These are phyloP conservation scores for Pelagophyceae sp. DNA, from an alignment of 352 stramenopile species.

Conservation along the genomic window DNA sequence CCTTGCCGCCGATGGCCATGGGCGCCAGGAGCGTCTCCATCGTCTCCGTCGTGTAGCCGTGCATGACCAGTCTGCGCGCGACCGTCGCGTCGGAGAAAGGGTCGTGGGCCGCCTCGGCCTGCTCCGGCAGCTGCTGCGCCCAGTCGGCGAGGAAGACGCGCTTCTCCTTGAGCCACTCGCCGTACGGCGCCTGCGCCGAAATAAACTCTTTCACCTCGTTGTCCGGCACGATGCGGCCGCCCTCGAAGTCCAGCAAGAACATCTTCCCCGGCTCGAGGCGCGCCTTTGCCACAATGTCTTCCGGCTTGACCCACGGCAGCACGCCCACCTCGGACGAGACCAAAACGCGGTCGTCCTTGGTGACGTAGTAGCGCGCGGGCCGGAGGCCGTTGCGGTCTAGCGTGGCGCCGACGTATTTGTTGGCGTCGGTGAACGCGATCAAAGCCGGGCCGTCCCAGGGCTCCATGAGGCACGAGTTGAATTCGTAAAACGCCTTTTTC, in stretches of 20 bases:
- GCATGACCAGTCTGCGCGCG: conserved; percentile 83
- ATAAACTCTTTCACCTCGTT: conserved; percentile 88
- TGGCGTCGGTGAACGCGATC: conserved; percentile 88
- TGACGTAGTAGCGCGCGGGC: conserved; percentile 89
- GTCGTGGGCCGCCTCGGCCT: conserved; percentile 2
- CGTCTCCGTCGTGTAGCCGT: conserved; percentile 87
- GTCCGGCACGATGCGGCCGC: conserved; percentile 82
- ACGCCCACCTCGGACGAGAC: conserved; percentile 86
- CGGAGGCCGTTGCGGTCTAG: conserved; percentile 89
- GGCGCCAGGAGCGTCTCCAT: conserved; percentile 87
- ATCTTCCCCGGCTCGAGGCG: conserved; percentile 92
- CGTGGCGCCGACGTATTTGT: conserved; percentile 82
- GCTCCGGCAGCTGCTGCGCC: conserved; percentile 35
- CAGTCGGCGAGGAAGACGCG: conserved; percentile 75
- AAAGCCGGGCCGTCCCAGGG: conserved; percentile 94
- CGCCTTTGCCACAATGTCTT: conserved; percentile 82
- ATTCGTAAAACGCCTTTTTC: conserved; percentile 95
- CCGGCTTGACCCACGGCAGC: conserved; percentile 72
- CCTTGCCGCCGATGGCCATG: conserved; percentile 83
- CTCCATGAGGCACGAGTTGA: conserved; percentile 92
- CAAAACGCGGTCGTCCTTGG: conserved; percentile 86
- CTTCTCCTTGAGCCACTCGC: conserved; percentile 78
- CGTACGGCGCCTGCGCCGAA: conserved; percentile 69
- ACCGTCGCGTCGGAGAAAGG: conserved; percentile 48
- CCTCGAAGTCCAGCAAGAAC: conserved; percentile 92